These are phyloP conservation scores for Theobroma cacao DNA, from an alignment of 345 rosid genomes.

Conservation along the genomic window DNA sequence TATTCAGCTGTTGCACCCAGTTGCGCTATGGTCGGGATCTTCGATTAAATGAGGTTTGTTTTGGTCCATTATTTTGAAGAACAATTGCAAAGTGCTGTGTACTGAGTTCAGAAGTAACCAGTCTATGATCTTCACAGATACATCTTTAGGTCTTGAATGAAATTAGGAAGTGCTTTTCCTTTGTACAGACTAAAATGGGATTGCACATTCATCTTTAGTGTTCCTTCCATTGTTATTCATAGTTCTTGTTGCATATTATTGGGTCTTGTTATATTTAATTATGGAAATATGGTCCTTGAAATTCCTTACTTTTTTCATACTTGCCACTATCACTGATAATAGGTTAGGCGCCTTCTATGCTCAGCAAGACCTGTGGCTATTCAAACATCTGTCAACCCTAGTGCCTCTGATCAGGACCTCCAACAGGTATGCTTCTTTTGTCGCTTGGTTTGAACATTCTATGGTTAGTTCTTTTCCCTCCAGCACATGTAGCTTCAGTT, in stretches of 20 bases:
- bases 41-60: constrained; percentile 86
- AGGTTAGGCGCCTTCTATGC: constrained; percentile 91
- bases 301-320: constrained; percentile 6
- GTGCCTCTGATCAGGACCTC: constrained; percentile 86
- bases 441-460: constrained; percentile 5
- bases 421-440: constrained; percentile 65
- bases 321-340: constrained; percentile 18
- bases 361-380: constrained; percentile 86
- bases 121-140: constrained; percentile 2
- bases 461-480: background rate
- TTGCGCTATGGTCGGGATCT: constrained; percentile 90
- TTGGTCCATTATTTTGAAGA: constrained; percentile 7
- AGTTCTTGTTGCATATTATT: background rate
- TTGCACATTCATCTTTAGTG: background rate
- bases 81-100: constrained; percentile 1
- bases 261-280: background rate
- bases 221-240: background rate
- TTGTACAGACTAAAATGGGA: background rate
- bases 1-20: constrained; percentile 78
- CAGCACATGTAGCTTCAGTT: background rate
- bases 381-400: constrained; percentile 75
- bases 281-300: background rate
- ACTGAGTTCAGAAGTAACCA: background rate
- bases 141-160: background rate
- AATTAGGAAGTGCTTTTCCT: background rate